Percentiles rank a stretch among this genome's conserved stretches.
These are phyloP conservation scores for Sporothrix protearum DNA, from an alignment of 2,329 filamentous ascomycete species.

Conservation along the genomic window DNA sequence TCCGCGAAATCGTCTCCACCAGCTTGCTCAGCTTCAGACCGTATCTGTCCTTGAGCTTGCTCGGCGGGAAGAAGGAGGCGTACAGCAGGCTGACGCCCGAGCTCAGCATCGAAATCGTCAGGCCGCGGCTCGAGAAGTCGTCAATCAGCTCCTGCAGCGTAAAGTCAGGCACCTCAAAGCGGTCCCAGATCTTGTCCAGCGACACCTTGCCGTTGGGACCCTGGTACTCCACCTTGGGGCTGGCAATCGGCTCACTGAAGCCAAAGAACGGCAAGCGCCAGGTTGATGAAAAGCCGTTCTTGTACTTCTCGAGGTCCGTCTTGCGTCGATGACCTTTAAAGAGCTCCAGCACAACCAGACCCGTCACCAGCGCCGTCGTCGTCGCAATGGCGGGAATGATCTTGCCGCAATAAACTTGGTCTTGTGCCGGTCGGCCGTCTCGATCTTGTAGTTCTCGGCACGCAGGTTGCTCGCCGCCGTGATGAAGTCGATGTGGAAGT, in stretches of 20 bases:
- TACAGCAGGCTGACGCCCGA: conserved; percentile 96
- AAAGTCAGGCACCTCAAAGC: conserved; percentile 85
- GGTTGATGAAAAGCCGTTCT: conserved; percentile 99
- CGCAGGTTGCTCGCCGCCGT: conserved; percentile 94
- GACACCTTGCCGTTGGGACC: conserved; percentile 73
- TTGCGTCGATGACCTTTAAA: conserved; percentile 98
- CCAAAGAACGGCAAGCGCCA: conserved; percentile 97
- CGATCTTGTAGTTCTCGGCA: conserved; percentile 97
- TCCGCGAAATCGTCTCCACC: conserved; percentile 85
- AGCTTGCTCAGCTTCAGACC: conserved; percentile 82
- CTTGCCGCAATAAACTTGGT: conserved; percentile 99
- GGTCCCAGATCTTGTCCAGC: conserved; percentile 97
- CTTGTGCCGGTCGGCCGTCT: conserved; percentile 88
- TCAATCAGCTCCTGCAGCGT: conserved; percentile 80
- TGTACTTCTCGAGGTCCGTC: conserved; percentile 95
- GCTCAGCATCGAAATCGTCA: conserved; percentile 88
- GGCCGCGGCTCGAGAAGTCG: conserved; percentile 73
- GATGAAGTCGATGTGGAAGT: conserved; percentile 99
- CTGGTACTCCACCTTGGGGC: conserved; percentile 86
- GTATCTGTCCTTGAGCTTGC: conserved; percentile 76
- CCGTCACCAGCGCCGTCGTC: conserved; percentile 91
- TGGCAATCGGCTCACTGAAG: conserved; percentile 94
- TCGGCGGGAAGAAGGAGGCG: conserved; percentile 81
- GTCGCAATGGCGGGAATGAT: conserved; percentile 98
- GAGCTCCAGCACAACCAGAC: conserved; percentile 84